Percentiles rank a stretch among this genome's conserved stretches.
These are phyloP conservation scores for Rhododendron mucronatum DNA, from an alignment of 148 eudicot species.

Conservation along the genomic window DNA sequence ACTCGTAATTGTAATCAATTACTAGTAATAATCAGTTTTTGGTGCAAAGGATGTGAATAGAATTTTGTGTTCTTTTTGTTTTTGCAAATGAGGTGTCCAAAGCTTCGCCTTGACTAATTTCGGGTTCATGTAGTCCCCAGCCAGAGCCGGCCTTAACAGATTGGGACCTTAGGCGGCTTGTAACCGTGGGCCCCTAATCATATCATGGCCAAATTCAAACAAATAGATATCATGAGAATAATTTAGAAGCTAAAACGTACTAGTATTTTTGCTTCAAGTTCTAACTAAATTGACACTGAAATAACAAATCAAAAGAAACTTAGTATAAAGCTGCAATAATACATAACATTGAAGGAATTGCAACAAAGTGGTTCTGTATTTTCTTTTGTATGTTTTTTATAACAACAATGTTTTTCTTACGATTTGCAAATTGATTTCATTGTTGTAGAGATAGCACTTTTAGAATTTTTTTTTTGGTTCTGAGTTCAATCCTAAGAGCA, in stretches of 20 bases:
- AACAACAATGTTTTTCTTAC: neutral
- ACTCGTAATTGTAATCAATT: neutral
- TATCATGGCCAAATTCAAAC: neutral
- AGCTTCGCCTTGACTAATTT: neutral
- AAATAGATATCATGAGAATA: neutral
- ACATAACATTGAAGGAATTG: neutral
- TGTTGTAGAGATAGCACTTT: neutral
- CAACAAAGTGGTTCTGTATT: neutral
- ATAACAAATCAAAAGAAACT: neutral
- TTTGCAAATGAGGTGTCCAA: neutral
- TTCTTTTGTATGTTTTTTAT: neutral
- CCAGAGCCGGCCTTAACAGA: neutral
- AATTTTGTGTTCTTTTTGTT: neutral
- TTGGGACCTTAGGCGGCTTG: neutral
- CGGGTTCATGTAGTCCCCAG: neutral
- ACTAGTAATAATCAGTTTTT: neutral
- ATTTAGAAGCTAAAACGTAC: neutral
- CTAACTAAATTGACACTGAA: neutral
- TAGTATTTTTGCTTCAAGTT: neutral
- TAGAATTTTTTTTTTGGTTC: neutral
- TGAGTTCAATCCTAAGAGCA: neutral
- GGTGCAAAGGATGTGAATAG: neutral
- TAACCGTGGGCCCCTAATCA: neutral
- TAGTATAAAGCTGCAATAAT: neutral
- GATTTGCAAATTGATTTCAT: neutral